Evolutionary conservation across 1,284 basidiomycete genomes (phyloP).

Genomic region (Neonothopanus nambi): DNA sequence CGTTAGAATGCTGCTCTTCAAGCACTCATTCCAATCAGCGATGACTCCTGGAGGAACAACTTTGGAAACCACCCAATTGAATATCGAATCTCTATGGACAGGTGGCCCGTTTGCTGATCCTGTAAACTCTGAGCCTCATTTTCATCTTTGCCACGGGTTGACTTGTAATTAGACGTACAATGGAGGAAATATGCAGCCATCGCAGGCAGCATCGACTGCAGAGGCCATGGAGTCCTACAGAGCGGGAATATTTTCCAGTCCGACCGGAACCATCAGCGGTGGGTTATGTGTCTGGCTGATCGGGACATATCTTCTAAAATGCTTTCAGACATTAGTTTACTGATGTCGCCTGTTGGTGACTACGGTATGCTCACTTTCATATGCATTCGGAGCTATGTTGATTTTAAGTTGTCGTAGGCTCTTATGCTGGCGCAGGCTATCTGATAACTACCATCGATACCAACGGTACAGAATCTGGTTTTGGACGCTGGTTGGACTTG

Average conservation of each 20-base stretch:
- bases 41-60: conserved; percentile 64
- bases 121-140: conserved; percentile 28
- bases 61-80: conserved; percentile 63
- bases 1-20: background rate
- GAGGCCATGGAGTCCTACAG: conserved; percentile 54
- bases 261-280: conserved; percentile 62
- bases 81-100: conserved; percentile 75
- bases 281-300: conserved; percentile 21
- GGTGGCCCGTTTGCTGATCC: conserved; percentile 71
- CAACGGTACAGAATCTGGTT: conserved; percentile 44
- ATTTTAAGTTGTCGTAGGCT: conserved; percentile 43
- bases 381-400: background rate
- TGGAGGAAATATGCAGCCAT: conserved; percentile 63
- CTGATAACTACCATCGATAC: conserved; percentile 52
- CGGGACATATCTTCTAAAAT: conserved; percentile 3
- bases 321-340: conserved; percentile 50
- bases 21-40: conserved; percentile 42
- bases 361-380: conserved; percentile 48
- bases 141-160: background rate
- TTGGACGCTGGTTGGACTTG: conserved; percentile 68
- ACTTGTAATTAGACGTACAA: conserved; percentile 55
- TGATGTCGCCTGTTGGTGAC: conserved; percentile 55
- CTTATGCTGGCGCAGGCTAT: conserved; percentile 67
- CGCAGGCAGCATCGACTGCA: conserved; percentile 45
- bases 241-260: conserved; percentile 55